phyloP scores from a whole-genome alignment of 2,329 filamentous ascomycete species.

The Pseudopyricularia javanii region DNA sequence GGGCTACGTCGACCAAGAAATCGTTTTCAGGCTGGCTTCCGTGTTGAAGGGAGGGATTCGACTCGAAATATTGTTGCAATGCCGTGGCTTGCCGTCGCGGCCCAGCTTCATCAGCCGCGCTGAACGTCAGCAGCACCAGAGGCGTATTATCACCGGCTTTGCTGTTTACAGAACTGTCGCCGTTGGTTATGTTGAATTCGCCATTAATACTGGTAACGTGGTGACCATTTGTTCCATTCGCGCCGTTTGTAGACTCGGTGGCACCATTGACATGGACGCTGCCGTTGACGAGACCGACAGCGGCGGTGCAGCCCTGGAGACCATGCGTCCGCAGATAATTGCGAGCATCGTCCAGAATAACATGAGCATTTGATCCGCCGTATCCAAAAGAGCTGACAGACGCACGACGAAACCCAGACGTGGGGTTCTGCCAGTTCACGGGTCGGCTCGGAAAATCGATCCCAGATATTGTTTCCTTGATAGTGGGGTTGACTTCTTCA shows the following conservation, averaged over 20 bases:
- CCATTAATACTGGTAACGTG: not conserved
- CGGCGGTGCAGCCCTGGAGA: slow-evolving; percentile 1
- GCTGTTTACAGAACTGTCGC: not conserved
- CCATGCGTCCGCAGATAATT: slow-evolving; percentile 5
- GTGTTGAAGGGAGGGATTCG: not conserved
- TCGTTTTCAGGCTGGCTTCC: not conserved
- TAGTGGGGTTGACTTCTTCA: slow-evolving; percentile 9
- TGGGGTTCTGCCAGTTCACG: slow-evolving; percentile 11
- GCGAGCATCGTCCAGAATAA: slow-evolving; percentile 13
- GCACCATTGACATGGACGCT: not conserved
- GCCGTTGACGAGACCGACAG: not conserved
- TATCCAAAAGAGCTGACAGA: slow-evolving; percentile 17
- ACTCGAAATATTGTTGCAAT: not conserved
- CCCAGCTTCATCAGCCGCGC: not conserved
- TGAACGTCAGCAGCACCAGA: not conserved
- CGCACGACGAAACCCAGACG: slow-evolving; percentile 6
- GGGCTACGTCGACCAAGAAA: not conserved
- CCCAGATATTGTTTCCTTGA: not conserved
- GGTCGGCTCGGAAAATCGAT: slow-evolving; percentile 11
- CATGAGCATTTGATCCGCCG: slow-evolving; percentile 17
- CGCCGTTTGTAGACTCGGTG: not conserved
- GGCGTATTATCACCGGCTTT: not conserved
- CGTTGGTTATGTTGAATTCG: not conserved
- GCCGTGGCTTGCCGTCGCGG: not conserved
- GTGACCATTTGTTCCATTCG: not conserved